Evolutionary conservation across 306 rosid species (phyloP), one percentile per base, ranked within the genome.

Genomic region (Cicer arietinum): DNA sequence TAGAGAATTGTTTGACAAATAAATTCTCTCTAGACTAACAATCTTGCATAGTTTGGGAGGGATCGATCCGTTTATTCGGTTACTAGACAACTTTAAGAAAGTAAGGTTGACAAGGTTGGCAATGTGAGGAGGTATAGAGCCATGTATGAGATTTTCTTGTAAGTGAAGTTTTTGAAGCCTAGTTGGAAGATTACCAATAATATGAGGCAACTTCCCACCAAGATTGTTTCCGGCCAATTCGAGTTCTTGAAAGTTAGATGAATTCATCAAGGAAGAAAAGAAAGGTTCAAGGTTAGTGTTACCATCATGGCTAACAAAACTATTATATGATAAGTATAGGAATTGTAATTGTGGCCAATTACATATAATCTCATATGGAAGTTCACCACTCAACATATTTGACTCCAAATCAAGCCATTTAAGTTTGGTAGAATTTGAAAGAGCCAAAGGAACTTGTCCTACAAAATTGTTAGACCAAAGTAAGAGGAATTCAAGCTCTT

Each of bases 351-450:
- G 74, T 18, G 90, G 89, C 87, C 87, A 84, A 66, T 84, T 86
- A 7, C 2, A 46, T 39, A 89, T 76, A 76, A 87, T 86, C 81
- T 84, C 76, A 22, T 74, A 79, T 9, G 97, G 95, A 39, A 94
- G 77, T 64, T 84, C 93, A 63, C 98, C 90, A 48, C 69, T 79
- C 17, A 94, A 77, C 90, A 69, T 85, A 67, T 94, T 90, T 10
- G 92, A 91, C 71, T 75, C 96, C 82, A 94, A 78, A 78, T 94
- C 98, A 8, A 94, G 81, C 98, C 98, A 94, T 84, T 85, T 81
- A 47, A 94, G 92, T 35, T 82, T 52, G 22, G 95, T 85, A 20
- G 90, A 91, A 74, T 90, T 89, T 10, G 95, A 77, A 73, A 94
- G 94, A 22, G 95, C 83, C 8, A 46, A 68, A 58, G 97, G 96